A percentile compares a stretch with the other conserved stretches of the same genome.
These are phyloP conservation scores for Daldinia eschscholtzii DNA, from an alignment of 2,329 filamentous ascomycete species.

Conservation along the genomic window DNA sequence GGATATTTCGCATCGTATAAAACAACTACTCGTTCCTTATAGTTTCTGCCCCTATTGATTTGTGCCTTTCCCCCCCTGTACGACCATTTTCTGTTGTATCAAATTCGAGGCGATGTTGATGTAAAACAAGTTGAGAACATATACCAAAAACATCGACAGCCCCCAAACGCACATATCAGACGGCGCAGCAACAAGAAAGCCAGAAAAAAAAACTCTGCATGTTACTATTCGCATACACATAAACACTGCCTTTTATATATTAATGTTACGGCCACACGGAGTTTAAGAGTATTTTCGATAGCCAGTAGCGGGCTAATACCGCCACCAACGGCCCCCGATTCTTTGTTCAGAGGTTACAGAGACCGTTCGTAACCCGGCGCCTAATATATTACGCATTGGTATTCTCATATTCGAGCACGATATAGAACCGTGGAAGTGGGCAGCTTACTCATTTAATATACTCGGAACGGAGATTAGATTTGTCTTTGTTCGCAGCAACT, in stretches of 20 bases:
- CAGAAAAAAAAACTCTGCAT: conserved; percentile 9
- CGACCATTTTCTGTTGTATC: conserved; percentile 41
- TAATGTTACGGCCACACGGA: conserved; percentile 37
- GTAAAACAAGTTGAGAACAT: conserved; percentile 34
- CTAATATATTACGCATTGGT: conserved; percentile 36
- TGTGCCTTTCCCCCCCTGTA: conserved; percentile 31
- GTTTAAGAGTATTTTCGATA: conserved; percentile 31
- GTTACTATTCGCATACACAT: conserved; percentile 44
- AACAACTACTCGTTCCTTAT: conserved; percentile 40
- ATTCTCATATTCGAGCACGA: conserved; percentile 16
- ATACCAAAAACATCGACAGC: conserved; percentile 36
- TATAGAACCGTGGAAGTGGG: conserved; percentile 14
- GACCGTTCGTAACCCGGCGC: conserved; percentile 9
- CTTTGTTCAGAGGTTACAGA: conserved; percentile 25
- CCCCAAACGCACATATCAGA: conserved; percentile 41
- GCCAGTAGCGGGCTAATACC: conserved; percentile 30
- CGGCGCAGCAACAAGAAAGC: conserved; percentile 37
- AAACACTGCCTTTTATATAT: conserved; percentile 41
- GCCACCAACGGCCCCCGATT: conserved; percentile 41
- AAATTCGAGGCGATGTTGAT: conserved; percentile 38
- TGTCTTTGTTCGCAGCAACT: conserved; percentile 15
- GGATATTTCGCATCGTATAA: conserved; percentile 45
- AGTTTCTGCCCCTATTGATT: conserved; percentile 27
- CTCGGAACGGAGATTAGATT: conserved; percentile 19
- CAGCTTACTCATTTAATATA: conserved; percentile 28